Percentiles rank a stretch among this genome's conserved stretches.
These are phyloP conservation scores for Glaciozyma antarctica DNA, from an alignment of 768 basidiomycete genomes.

Conservation along the genomic window DNA sequence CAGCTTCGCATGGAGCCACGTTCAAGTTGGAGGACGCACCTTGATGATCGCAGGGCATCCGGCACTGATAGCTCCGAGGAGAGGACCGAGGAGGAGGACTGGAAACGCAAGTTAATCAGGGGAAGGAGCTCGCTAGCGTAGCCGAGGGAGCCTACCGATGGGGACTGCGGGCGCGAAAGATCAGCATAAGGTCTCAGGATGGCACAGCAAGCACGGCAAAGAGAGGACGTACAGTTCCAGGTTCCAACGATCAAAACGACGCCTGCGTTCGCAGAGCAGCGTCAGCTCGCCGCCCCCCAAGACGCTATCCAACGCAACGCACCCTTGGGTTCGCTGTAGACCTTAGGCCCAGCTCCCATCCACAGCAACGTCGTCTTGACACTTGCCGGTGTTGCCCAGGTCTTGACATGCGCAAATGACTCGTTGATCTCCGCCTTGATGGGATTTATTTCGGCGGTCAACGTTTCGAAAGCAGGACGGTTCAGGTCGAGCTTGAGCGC, in stretches of 20 bases:
- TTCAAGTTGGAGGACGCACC: constrained; percentile 3
- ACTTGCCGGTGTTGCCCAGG: constrained; percentile 61
- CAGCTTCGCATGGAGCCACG: too few species aligned
- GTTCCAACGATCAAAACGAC: constrained; percentile 35
- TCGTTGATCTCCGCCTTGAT: constrained; percentile 47
- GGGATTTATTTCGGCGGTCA: constrained; percentile 55
- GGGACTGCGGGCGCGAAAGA: too few species aligned
- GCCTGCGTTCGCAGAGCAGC: background rate
- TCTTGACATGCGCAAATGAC: constrained; percentile 56
- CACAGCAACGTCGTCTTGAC: constrained; percentile 53
- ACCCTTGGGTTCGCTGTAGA: constrained; percentile 62
- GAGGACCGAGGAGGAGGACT: constrained; percentile 47
- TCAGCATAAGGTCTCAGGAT: too few species aligned
- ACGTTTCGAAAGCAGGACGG: constrained; percentile 52
- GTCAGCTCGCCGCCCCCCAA: too few species aligned
- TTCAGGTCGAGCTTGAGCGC: constrained; percentile 57
- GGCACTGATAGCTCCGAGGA: constrained; percentile 67
- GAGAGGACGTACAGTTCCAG: constrained; percentile 45
- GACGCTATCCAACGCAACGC: too few species aligned
- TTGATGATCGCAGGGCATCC: constrained; percentile 65
- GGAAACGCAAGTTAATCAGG: too few species aligned
- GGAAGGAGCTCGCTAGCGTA: too few species aligned
- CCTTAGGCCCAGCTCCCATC: constrained; percentile 52
- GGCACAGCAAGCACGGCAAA: constrained; percentile 18
- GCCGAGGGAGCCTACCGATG: too few species aligned